These are phyloP conservation scores for Petunia axillaris DNA, from an alignment of 257 asterid species.

Conservation along the genomic window DNA sequence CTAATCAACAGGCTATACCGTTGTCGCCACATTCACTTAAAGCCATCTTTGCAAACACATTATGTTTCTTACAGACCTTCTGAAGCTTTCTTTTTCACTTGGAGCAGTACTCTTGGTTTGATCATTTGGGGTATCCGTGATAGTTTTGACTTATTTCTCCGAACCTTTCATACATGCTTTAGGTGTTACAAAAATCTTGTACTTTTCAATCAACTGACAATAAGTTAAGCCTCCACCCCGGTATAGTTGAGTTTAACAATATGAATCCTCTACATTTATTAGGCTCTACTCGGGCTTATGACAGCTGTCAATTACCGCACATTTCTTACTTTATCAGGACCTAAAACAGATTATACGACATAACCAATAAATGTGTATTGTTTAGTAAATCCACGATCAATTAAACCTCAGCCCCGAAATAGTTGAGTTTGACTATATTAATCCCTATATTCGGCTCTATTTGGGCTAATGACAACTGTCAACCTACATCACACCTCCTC, in stretches of 20 bases:
- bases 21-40: not conserved
- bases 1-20: conserved; percentile 4
- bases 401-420: too few species aligned
- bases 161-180: not conserved
- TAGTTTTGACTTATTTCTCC: not conserved
- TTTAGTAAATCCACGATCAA: too few species aligned
- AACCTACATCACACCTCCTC: too few species aligned
- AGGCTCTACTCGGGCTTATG: not conserved
- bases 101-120: not conserved
- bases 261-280: not conserved
- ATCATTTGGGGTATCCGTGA: not conserved
- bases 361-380: too few species aligned
- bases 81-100: not conserved
- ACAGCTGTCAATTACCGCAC: not conserved
- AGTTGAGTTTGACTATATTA: too few species aligned
- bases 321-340: too few species aligned
- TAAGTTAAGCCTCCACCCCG: not conserved
- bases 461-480: too few species aligned
- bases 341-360: too few species aligned
- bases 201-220: conserved; percentile 7
- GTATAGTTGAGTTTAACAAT: not conserved
- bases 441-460: too few species aligned
- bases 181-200: not conserved
- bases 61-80: not conserved
- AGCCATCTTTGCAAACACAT: conserved; percentile 19